phyloP scores from a whole-genome alignment of 2,329 filamentous ascomycete genomes.

The Stemphylium beticola region DNA sequence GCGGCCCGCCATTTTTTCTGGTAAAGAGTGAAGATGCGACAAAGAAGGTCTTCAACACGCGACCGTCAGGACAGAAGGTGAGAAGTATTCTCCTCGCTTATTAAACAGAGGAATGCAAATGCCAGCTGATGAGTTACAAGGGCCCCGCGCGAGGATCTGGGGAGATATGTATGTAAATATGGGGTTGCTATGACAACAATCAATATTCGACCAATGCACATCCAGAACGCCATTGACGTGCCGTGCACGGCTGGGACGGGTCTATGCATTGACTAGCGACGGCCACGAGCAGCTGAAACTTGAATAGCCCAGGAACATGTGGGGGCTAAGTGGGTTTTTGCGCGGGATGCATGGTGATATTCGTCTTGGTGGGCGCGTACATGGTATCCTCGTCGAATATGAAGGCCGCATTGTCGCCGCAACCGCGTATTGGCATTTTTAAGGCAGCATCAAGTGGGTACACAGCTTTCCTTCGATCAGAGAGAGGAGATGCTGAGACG shows the following conservation, averaged over 20 bases:
- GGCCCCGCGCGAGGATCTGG: slow-evolving; percentile 32
- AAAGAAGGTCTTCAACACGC: slow-evolving; percentile 33
- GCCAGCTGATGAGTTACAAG: slow-evolving; percentile 38
- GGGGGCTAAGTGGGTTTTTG: slow-evolving; percentile 12
- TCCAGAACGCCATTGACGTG: slow-evolving; percentile 26
- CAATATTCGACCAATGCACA: slow-evolving; percentile 21
- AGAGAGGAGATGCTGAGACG: too few species aligned
- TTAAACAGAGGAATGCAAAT: slow-evolving; percentile 38
- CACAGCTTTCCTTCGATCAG: background rate
- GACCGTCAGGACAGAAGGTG: slow-evolving; percentile 35
- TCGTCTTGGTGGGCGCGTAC: background rate
- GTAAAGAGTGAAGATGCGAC: slow-evolving; percentile 32
- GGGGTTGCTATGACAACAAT: slow-evolving; percentile 41
- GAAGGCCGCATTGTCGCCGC: background rate
- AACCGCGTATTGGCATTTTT: background rate
- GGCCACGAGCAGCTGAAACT: slow-evolving; percentile 12
- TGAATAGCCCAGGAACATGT: slow-evolving; percentile 12
- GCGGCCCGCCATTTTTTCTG: slow-evolving; percentile 50
- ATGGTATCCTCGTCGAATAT: background rate
- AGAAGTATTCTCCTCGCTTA: slow-evolving; percentile 34
- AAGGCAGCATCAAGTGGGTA: background rate
- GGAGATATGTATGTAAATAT: slow-evolving; percentile 35
- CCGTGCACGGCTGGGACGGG: slow-evolving; percentile 17
- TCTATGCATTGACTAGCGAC: slow-evolving; percentile 14
- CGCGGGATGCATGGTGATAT: slow-evolving; percentile 2